phyloP scores from a whole-genome alignment of 2,329 filamentous ascomycete genomes.

The Ploettnerulaceae sp. region DNA sequence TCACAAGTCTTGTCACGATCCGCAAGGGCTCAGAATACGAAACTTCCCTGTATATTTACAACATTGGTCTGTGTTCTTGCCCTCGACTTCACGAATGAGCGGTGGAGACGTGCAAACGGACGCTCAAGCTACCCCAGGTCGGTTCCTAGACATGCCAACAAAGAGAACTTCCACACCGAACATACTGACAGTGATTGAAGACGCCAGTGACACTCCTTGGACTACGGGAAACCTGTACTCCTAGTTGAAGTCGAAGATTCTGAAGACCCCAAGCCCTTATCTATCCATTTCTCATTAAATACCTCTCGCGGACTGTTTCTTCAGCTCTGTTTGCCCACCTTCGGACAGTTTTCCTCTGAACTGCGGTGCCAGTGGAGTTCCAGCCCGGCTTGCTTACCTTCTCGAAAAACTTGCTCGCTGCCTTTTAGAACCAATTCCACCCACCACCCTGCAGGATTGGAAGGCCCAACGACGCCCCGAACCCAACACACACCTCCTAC shows the following conservation, averaged over 20 bases:
- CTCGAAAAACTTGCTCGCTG: constrained; percentile 12
- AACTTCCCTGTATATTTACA: constrained; percentile 5
- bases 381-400: constrained; percentile 13
- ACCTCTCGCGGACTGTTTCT: constrained; percentile 20
- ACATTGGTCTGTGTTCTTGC: constrained; percentile 37
- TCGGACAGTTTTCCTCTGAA: constrained; percentile 21
- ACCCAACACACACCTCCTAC: constrained; percentile 18
- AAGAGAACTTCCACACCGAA: constrained; percentile 43
- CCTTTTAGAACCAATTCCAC: constrained; percentile 19
- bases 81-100: constrained; percentile 41
- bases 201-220: constrained; percentile 24
- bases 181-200: constrained; percentile 25
- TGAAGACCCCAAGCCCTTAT: constrained; percentile 24
- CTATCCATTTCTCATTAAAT: constrained; percentile 23
- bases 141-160: constrained; percentile 47
- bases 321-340: constrained; percentile 27
- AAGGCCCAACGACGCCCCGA: constrained; percentile 19
- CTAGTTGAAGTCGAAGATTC: constrained; percentile 25
- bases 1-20: constrained; percentile 11
- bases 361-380: constrained; percentile 20
- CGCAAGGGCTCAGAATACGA: too few species aligned
- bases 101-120: constrained; percentile 47
- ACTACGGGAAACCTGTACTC: constrained; percentile 25
- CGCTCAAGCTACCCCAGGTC: constrained; percentile 35
- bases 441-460: constrained; percentile 25